Conservation (phyloP, 1,139 yeast genomes). For the Yarrowia galli region DNA sequence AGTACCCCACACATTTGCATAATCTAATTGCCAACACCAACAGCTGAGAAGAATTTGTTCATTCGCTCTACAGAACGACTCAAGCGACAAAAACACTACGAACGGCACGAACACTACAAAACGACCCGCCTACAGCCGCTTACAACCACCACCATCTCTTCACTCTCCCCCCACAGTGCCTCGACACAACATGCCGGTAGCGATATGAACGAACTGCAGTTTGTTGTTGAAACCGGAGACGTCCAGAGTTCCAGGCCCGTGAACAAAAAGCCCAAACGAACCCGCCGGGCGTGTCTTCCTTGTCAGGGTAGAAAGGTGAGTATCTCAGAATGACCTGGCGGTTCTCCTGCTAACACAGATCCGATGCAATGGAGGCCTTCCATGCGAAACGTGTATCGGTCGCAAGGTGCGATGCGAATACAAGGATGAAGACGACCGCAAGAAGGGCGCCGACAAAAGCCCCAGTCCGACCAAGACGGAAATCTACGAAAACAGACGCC, state of each 20-base stretch:
- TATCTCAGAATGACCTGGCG: too few relatives aligned
- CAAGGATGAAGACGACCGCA: constrained; percentile 23
- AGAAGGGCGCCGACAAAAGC: constrained; percentile 14
- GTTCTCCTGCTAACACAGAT: constrained; percentile 39
- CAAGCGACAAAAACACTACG: too few relatives aligned
- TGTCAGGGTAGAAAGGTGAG: constrained; percentile 33
- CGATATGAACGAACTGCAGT: constrained; percentile 38
- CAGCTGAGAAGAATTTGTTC: too few relatives aligned
- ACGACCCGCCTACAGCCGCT: too few relatives aligned
- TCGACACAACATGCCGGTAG: constrained; percentile 21
- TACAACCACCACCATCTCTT: too few relatives aligned
- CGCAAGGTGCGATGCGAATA: constrained; percentile 43
- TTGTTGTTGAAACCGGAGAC: constrained; percentile 36
- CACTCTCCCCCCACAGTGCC: neutral
- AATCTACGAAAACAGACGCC: neutral
- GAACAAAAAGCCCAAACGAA: constrained; percentile 24
- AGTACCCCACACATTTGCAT: constrained; percentile 31
- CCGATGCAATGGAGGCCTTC: constrained; percentile 43
- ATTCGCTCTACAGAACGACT: too few relatives aligned
- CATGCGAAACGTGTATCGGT: constrained; percentile 42
- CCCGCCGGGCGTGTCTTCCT: constrained; percentile 28
- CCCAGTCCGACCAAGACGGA: constrained; percentile 6
- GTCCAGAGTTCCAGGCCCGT: constrained; percentile 14
- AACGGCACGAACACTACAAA: too few relatives aligned
- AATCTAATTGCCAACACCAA: constrained; percentile 23